These are phyloP conservation scores for Trypanosoma brucei DNA, from an alignment of 208 protist genomes.

Conservation along the genomic window DNA sequence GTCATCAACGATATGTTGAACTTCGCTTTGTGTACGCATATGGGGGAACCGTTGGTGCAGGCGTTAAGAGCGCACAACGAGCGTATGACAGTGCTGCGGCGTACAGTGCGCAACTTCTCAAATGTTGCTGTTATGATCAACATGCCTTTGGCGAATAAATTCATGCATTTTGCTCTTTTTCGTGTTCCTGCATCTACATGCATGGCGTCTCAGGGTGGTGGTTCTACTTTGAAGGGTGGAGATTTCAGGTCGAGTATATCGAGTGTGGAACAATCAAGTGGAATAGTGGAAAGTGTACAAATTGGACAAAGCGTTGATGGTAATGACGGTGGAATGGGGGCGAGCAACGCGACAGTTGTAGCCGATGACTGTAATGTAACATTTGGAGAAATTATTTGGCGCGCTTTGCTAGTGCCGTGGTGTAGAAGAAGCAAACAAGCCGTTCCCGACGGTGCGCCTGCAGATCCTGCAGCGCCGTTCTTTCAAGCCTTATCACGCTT, in stretches of 20 bases:
- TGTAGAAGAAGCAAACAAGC: conserved; percentile 2
- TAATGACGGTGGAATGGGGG: background rate
- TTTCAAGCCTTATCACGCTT: conserved; percentile 13
- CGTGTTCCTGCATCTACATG: conserved; percentile 7
- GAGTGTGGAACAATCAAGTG: background rate
- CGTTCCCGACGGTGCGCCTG: background rate
- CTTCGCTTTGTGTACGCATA: conserved; percentile 19
- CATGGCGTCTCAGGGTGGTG: background rate
- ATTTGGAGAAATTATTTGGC: conserved; percentile 23
- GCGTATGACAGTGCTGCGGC: conserved; percentile 11
- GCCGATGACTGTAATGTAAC: background rate
- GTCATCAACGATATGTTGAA: conserved; percentile 26
- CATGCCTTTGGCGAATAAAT: conserved; percentile 11
- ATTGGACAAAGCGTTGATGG: background rate
- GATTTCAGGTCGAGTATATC: too few relatives aligned
- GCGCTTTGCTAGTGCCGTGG: conserved; percentile 12
- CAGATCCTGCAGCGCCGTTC: conserved; percentile 1
- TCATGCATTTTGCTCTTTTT: conserved; percentile 18
- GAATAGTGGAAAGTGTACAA: background rate
- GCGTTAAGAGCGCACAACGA: conserved; percentile 14
- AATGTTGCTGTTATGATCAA: conserved; percentile 26
- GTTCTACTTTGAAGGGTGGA: too few relatives aligned
- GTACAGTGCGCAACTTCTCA: conserved; percentile 8
- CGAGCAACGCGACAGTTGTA: background rate
- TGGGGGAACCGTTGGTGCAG: conserved; percentile 19